A percentile compares a stretch with the other conserved stretches of the same genome.
phyloP scores from a whole-genome alignment of 2,329 filamentous ascomycete genomes.

The Leptographium wingfieldii region DNA sequence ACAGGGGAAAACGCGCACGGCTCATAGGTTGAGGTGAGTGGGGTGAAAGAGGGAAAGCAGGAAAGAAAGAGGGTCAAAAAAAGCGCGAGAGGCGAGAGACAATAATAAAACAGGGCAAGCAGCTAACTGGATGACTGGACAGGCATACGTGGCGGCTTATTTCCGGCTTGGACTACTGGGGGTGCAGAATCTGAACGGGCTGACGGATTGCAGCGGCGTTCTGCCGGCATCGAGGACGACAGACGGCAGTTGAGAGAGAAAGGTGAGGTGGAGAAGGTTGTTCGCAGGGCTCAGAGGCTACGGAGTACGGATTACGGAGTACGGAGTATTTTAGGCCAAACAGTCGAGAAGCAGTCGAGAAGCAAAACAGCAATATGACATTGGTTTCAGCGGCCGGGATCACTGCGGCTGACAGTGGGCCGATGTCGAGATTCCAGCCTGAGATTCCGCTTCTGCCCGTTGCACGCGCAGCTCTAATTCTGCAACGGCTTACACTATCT shows the following conservation, averaged over 20 bases:
- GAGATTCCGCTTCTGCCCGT: background rate
- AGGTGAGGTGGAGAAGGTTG: background rate
- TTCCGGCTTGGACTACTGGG: slow-evolving; percentile 41
- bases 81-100: background rate
- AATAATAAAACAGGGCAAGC: background rate
- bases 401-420: background rate
- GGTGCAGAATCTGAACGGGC: slow-evolving; percentile 41
- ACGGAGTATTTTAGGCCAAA: background rate
- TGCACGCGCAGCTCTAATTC: background rate
- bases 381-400: background rate
- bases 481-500: background rate
- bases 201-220: slow-evolving; percentile 14
- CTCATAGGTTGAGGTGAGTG: slow-evolving; percentile 28
- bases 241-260: background rate
- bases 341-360: background rate
- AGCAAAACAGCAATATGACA: background rate
- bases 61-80: background rate
- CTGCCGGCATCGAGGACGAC: background rate
- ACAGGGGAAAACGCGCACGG: slow-evolving; percentile 20
- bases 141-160: slow-evolving; percentile 40
- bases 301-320: too few relatives aligned
- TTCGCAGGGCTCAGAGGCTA: too few relatives aligned
- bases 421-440: background rate
- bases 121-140: background rate
- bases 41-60: background rate